phyloP scores from a whole-genome alignment of 306 rosid species.

The Gastrolobium bilobum region DNA sequence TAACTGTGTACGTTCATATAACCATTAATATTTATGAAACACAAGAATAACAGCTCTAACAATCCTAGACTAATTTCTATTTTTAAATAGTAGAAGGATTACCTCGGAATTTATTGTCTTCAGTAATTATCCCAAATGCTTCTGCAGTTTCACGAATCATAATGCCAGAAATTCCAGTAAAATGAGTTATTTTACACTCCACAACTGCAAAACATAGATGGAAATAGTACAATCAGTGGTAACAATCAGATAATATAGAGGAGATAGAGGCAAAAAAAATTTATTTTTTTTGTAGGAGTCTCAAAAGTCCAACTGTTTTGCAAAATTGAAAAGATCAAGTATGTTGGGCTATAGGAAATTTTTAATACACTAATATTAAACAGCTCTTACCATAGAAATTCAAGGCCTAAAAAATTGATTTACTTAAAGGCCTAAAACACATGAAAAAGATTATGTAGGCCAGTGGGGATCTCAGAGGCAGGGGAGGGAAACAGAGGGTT shows the following conservation, averaged over 20 bases:
- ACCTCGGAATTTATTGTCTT: constrained; percentile 75
- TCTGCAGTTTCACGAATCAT: constrained; percentile 92
- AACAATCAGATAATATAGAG: neutral
- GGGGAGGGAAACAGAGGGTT: neutral
- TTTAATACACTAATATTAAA: constrained; percentile 5
- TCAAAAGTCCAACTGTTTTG: constrained; percentile 13
- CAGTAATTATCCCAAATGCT: constrained; percentile 79
- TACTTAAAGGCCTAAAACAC: constrained; percentile 28
- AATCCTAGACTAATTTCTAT: constrained; percentile 33
- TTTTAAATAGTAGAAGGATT: constrained; percentile 37
- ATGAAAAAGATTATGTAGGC: constrained; percentile 2
- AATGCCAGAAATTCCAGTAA: constrained; percentile 72
- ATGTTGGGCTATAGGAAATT: neutral
- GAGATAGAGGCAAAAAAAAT: neutral
- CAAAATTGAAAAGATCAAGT: constrained; percentile 6
- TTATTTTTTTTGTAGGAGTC: neutral
- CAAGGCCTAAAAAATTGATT: neutral
- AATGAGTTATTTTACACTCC: constrained; percentile 70
- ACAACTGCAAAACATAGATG: constrained; percentile 65
- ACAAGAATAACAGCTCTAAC: constrained; percentile 26
- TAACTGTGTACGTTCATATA: neutral
- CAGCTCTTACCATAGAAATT: neutral
- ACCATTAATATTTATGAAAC: constrained; percentile 22
- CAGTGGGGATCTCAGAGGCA: neutral
- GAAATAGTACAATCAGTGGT: constrained; percentile 28